A percentile compares a stretch with the other conserved stretches of the same genome.
phyloP scores from a whole-genome alignment of 2,329 filamentous ascomycete species.

The Trichoderma afroharzianum region DNA sequence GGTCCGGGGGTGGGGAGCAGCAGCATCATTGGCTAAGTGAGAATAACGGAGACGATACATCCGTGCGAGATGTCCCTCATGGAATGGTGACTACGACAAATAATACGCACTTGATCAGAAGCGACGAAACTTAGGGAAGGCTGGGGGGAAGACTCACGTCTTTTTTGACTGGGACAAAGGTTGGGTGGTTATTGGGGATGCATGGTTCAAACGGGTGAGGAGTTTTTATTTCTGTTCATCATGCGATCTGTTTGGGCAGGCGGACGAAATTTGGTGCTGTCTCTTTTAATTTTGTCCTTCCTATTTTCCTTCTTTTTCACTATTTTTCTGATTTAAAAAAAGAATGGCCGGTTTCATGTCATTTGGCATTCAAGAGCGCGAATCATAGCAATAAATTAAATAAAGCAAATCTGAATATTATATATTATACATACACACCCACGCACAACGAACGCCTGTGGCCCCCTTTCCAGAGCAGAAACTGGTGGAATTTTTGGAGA shows the following conservation, averaged over 20 bases:
- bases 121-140: neutral
- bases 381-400: neutral
- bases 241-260: neutral
- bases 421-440: neutral
- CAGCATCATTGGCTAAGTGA: neutral
- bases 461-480: neutral
- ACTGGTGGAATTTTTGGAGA: neutral
- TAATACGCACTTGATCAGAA: neutral
- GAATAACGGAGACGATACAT: neutral
- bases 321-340: neutral
- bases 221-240: neutral
- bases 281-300: neutral
- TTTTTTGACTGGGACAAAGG: neutral
- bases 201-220: neutral
- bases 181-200: neutral
- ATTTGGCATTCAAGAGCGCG: constrained; percentile 4
- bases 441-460: neutral
- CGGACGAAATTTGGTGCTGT: neutral
- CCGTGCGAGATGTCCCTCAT: neutral
- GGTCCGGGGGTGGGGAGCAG: no score
- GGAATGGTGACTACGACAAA: neutral
- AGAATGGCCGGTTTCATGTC: neutral
- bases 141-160: neutral
- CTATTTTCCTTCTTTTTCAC: neutral
- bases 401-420: neutral